Conservation (phyloP, 2,329 filamentous ascomycete species). For the Talaromyces marneffei region DNA sequence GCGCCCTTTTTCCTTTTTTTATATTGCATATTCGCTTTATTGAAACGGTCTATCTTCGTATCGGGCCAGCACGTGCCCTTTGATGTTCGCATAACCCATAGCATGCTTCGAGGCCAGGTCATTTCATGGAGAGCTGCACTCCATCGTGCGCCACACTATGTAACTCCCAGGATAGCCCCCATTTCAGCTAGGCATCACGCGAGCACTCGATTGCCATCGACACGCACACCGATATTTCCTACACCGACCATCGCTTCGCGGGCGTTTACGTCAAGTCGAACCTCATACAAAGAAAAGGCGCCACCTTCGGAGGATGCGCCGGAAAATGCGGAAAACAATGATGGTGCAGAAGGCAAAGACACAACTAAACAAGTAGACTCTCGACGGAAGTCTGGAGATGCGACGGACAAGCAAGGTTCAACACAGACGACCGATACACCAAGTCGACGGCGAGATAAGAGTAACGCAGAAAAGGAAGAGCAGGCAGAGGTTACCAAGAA, state of each 20-base stretch:
- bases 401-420: conserved; percentile 25
- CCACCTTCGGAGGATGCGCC: conserved; percentile 38
- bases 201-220: conserved; percentile 24
- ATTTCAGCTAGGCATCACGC: conserved; percentile 29
- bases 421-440: conserved; percentile 27
- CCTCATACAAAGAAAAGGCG: conserved; percentile 53
- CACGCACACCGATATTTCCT: conserved; percentile 21
- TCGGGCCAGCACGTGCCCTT: conserved; percentile 15
- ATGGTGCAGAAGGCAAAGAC: conserved; percentile 43
- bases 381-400: conserved; percentile 38
- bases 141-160: conserved; percentile 43
- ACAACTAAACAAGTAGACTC: conserved; percentile 34
- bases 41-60: conserved; percentile 1
- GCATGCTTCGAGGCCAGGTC: conserved; percentile 61
- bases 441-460: conserved; percentile 36
- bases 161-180: conserved; percentile 30
- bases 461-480: conserved; percentile 31
- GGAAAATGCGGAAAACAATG: conserved; percentile 38
- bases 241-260: conserved; percentile 28
- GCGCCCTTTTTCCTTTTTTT: not conserved
- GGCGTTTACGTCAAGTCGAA: conserved; percentile 42
- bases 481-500: conserved; percentile 37
- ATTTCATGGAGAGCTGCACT: conserved; percentile 61
- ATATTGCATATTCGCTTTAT: not conserved
- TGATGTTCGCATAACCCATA: conserved; percentile 22